Conservation (phyloP, 768 basidiomycete genomes). For the Tylopilus rubrobrunneus region DNA sequence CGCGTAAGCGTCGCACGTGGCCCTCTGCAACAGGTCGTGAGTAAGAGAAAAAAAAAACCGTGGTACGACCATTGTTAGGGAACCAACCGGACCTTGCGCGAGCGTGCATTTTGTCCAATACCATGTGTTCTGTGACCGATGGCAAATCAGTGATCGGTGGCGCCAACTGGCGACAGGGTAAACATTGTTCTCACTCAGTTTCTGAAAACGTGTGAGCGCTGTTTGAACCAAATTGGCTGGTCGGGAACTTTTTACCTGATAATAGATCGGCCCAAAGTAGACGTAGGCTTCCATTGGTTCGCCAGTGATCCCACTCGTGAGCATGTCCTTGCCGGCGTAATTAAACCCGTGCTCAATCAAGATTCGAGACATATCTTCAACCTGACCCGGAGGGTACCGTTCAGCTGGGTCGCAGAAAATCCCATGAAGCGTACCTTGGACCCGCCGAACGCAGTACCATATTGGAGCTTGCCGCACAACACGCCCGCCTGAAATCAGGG, state of each 20-base stretch:
- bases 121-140: constrained; percentile 79
- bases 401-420: constrained; percentile 7
- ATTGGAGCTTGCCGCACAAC: constrained; percentile 81
- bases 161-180: not conserved
- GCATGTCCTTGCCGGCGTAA: constrained; percentile 98
- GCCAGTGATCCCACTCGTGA: constrained; percentile 97
- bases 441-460: constrained; percentile 96
- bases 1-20: constrained; percentile 95
- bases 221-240: constrained; percentile 3
- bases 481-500: constrained; percentile 71
- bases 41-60: not conserved
- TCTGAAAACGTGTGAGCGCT: constrained; percentile 43
- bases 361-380: constrained; percentile 97
- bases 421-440: constrained; percentile 63
- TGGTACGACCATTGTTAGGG: constrained; percentile 8
- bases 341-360: constrained; percentile 93
- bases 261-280: constrained; percentile 98
- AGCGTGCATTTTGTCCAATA: constrained; percentile 99
- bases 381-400: constrained; percentile 39
- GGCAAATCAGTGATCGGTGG: constrained; percentile 13
- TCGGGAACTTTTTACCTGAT: constrained; percentile 58
- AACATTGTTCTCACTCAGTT: constrained; percentile 71
- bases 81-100: constrained; percentile 68
- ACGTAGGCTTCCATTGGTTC: constrained; percentile 96
- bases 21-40: constrained; percentile 52